Evolutionary conservation across 1,139 yeast genomes (phyloP).

Genomic region (Yamadazyma trypodendri): DNA sequence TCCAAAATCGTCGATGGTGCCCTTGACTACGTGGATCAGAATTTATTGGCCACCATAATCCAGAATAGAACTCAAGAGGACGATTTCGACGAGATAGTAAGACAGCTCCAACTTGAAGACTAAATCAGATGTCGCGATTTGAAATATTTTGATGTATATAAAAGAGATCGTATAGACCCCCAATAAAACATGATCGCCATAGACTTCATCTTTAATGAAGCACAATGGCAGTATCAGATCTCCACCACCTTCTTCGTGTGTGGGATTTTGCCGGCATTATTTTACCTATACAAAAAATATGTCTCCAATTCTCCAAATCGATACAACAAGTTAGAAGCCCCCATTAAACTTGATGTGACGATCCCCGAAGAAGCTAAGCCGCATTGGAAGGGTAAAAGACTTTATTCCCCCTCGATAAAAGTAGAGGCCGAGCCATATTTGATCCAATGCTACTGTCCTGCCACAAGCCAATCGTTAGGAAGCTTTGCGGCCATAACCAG

Average conservation of each 20-base stretch:
- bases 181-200: slow-evolving; percentile 45
- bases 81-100: slow-evolving; percentile 26
- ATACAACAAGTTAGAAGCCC: slow-evolving; percentile 45
- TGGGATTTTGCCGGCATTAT: slow-evolving; percentile 39
- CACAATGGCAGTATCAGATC: slow-evolving; percentile 51
- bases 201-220: slow-evolving; percentile 40
- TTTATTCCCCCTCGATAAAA: slow-evolving; percentile 56
- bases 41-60: slow-evolving; percentile 37
- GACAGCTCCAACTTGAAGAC: slow-evolving; percentile 20
- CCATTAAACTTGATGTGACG: slow-evolving; percentile 52
- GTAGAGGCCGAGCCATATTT: slow-evolving; percentile 58
- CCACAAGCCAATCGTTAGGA: slow-evolving; percentile 88
- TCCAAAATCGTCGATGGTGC: slow-evolving; percentile 29
- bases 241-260: slow-evolving; percentile 46
- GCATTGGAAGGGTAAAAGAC: slow-evolving; percentile 88
- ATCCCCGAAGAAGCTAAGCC: slow-evolving; percentile 84
- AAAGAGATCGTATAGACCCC: no score
- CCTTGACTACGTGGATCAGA: slow-evolving; percentile 38
- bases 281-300: slow-evolving; percentile 38
- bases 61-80: slow-evolving; percentile 30
- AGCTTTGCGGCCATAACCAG: slow-evolving; percentile 59
- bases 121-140: slow-evolving; percentile 1
- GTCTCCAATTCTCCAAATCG: slow-evolving; percentile 40
- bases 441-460: slow-evolving; percentile 91
- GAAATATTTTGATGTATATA: no score